Conservation (phyloP, 495 filamentous ascomycete species). For the Tuber calosporum region DNA sequence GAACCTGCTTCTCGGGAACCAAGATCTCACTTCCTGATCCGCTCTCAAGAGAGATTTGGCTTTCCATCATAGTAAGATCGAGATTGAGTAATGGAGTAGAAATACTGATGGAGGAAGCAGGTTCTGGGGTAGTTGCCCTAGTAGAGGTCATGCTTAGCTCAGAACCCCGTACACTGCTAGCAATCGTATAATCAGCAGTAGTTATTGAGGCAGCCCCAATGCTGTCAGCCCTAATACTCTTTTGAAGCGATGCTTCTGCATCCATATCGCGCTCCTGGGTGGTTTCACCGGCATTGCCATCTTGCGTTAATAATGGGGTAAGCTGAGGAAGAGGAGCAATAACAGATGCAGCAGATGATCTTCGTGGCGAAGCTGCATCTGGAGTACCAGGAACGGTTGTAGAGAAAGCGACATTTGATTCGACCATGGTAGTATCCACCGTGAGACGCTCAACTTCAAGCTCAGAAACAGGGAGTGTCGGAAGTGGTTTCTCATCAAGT, state of each 20-base stretch:
- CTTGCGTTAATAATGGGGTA: constrained; percentile 34
- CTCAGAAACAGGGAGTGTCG: constrained; percentile 13
- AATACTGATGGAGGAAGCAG: constrained; percentile 36
- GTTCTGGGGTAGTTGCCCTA: constrained; percentile 80
- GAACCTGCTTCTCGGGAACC: constrained; percentile 77
- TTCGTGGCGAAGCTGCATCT: constrained; percentile 13
- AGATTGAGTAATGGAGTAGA: constrained; percentile 33
- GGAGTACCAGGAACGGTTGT: constrained; percentile 1
- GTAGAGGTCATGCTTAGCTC: constrained; percentile 79
- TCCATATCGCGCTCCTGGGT: constrained; percentile 17
- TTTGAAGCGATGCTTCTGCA: constrained; percentile 17
- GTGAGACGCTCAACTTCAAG: constrained; percentile 2
- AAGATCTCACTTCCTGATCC: constrained; percentile 46
- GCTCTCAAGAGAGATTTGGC: constrained; percentile 40
- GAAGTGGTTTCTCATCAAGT: constrained; percentile 30
- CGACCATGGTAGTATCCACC: constrained; percentile 15
- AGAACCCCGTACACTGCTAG: constrained; percentile 67
- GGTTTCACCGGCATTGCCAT: constrained; percentile 17
- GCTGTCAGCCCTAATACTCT: constrained; percentile 45
- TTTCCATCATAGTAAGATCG: constrained; percentile 33
- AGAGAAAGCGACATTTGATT: constrained; percentile 4
- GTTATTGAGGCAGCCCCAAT: constrained; percentile 50
- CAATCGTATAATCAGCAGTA: constrained; percentile 65
- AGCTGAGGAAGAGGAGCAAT: constrained; percentile 42
- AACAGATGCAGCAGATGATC: constrained; percentile 34